Evolutionary conservation across 441 rosid species (phyloP), one percentile per base, ranked within the genome.

Genomic region (Isatis lusitanica): DNA sequence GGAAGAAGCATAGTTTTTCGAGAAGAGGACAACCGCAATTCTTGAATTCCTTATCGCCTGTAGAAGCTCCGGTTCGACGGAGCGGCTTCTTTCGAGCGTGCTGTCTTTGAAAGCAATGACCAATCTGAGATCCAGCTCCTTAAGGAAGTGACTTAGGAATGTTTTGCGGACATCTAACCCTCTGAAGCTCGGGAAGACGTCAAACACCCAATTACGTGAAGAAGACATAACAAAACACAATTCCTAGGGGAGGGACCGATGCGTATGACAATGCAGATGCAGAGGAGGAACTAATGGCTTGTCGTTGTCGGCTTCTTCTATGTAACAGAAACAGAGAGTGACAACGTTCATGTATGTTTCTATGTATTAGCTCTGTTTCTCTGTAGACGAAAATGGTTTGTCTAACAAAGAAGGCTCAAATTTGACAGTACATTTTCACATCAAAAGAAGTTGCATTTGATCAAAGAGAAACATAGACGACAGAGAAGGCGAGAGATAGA

Each of bases 181-280:
- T 4, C 74, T 57, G 21, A 66, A 66, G 46, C 59, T 66, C 7
- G 43, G 43, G 59, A 66, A 66, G 11, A 50, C 70, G 13, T 66
- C 70, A 13, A 11, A 65, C 0, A 7, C 0, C 70, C 59, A 47
- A 13, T 35, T 33, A 0, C 11, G 17, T 12, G 46, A 57, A 5
- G 36, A 28, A 9, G 57, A 46, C 43, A 39, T 39, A 39, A 39
- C 43, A 13, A 10, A 39, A 39, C 16, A 52, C 35, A 24, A 26
- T 52, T 12, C 16, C 15, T 26, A 11, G 2, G 55, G 55, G 30
- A 50, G 26, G 57, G 35, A 24, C 21, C 9, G 57, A 11, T 26
- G 15, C 26, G 58, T 26, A 52, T 11, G 26, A 52, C 7, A 52
- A 52, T 28, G 58, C 58, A 52, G 58, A 52, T 26, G 26, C 58